These are phyloP conservation scores for Botryotinia calthae DNA, from an alignment of 2,329 filamentous ascomycete genomes.

Conservation along the genomic window DNA sequence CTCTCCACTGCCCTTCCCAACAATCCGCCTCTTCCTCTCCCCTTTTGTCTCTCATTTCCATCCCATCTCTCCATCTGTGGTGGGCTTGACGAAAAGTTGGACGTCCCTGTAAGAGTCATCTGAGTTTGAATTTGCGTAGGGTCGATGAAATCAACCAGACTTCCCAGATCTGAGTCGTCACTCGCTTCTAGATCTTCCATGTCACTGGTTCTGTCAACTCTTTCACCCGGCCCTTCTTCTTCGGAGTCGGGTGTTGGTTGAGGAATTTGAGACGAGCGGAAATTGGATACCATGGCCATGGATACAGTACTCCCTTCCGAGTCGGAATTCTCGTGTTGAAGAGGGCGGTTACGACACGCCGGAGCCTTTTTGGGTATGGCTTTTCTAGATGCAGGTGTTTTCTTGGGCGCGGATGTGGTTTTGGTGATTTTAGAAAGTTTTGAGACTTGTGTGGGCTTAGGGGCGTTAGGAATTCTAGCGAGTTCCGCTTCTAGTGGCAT, in stretches of 20 bases:
- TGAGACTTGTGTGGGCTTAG: not conserved
- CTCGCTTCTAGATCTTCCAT: constrained; percentile 18
- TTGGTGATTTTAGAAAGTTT: not conserved
- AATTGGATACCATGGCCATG: constrained; percentile 15
- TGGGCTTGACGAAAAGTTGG: constrained; percentile 6
- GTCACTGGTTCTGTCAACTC: constrained; percentile 18
- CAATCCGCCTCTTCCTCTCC: not conserved
- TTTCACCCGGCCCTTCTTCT: constrained; percentile 20
- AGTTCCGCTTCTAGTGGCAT: constrained; percentile 5
- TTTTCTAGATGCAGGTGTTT: not conserved
- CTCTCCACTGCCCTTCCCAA: not conserved
- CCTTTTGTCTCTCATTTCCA: not conserved
- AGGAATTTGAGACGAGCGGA: constrained; percentile 18
- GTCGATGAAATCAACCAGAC: constrained; percentile 17
- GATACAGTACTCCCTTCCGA: constrained; percentile 10
- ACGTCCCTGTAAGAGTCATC: not conserved
- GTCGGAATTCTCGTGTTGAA: constrained; percentile 1
- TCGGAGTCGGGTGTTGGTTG: constrained; percentile 16
- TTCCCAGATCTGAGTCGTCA: constrained; percentile 18
- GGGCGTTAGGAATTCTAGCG: not conserved
- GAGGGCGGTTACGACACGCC: not conserved
- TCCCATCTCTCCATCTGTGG: constrained; percentile 4
- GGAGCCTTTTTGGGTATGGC: not conserved
- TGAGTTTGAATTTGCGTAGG: constrained; percentile 14
- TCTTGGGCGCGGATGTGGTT: not conserved